phyloP scores from a whole-genome alignment of 2,329 filamentous ascomycete genomes.

The Xylariaceae sp. region DNA sequence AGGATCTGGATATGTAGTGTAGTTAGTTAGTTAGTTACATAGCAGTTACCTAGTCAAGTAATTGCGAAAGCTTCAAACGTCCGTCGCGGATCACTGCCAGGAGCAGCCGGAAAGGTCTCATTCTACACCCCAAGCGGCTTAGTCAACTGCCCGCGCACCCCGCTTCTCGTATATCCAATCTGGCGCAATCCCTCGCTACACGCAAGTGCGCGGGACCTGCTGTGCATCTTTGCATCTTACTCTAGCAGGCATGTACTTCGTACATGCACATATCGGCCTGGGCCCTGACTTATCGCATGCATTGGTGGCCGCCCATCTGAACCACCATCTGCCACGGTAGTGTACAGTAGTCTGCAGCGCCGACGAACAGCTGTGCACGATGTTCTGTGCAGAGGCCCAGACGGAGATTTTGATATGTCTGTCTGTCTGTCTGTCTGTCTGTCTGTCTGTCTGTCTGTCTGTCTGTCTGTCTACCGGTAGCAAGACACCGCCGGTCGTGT shows the following conservation, averaged over 20 bases:
- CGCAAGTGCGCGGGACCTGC: too few relatives aligned
- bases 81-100: background rate
- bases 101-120: background rate
- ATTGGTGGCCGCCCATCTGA: constrained; percentile 36
- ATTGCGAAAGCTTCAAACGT: background rate
- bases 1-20: too few relatives aligned
- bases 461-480: background rate
- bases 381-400: background rate
- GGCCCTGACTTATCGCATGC: constrained; percentile 37
- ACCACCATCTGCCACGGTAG: constrained; percentile 14
- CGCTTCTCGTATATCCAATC: too few relatives aligned
- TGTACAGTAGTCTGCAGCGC: constrained; percentile 18
- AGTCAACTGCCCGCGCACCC: too few relatives aligned
- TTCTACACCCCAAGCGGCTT: too few relatives aligned
- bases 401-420: background rate
- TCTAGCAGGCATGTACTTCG: constrained; percentile 12
- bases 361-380: constrained; percentile 17
- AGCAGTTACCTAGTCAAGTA: too few relatives aligned
- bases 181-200: too few relatives aligned
- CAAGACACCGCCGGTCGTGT: background rate
- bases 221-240: too few relatives aligned
- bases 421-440: background rate
- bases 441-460: background rate
- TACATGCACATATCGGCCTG: constrained; percentile 21
- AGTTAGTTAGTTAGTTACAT: too few relatives aligned